Conservation (phyloP, 345 rosid species). For the Eucalyptus sp. region DNA sequence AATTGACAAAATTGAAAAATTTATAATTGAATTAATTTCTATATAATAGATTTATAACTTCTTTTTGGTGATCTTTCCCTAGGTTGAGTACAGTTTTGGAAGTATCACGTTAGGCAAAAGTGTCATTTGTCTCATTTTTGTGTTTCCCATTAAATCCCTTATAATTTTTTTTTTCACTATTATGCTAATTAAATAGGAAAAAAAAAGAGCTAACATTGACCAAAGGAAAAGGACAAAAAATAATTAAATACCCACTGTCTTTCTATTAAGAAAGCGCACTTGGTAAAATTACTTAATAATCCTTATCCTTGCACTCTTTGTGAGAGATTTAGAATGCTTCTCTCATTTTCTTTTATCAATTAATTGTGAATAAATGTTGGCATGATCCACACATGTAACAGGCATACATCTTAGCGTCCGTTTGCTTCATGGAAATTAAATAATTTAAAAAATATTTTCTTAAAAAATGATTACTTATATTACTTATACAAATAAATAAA, state of each 20-base stretch:
- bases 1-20: too few species aligned
- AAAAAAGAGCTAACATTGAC: neutral
- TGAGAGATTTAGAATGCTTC: neutral
- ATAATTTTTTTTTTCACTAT: too few species aligned
- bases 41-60: rapidly evolving
- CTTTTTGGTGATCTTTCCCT: rapidly evolving
- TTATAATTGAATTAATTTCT: rapidly evolving
- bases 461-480: neutral
- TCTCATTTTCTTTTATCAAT: neutral
- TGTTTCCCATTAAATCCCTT: neutral
- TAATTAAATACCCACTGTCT: neutral
- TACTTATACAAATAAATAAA: too few species aligned
- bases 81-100: too few species aligned
- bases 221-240: neutral
- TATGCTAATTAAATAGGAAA: neutral
- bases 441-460: too few species aligned
- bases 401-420: neutral
- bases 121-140: too few species aligned
- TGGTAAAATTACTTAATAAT: too few species aligned
- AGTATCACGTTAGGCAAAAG: rapidly evolving
- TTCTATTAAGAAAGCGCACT: neutral
- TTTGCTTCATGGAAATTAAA: neutral
- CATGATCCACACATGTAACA: neutral
- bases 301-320: neutral
- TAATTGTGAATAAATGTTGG: too few species aligned